Percentiles rank a stretch among this genome's conserved stretches.
phyloP scores from a whole-genome alignment of 257 asterid genomes.

The Gentiana dahurica region DNA sequence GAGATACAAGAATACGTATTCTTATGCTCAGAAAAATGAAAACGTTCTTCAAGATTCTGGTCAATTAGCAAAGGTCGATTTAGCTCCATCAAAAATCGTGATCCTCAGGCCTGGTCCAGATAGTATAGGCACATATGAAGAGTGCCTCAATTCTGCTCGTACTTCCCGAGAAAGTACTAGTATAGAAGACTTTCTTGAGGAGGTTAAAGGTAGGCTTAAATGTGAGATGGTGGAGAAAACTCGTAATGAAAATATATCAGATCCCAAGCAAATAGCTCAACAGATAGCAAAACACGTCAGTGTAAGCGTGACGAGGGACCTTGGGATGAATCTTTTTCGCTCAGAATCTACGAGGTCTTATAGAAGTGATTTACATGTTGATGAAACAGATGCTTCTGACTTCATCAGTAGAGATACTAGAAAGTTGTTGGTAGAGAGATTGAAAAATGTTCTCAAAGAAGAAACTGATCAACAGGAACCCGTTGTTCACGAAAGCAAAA shows the following conservation, averaged over 20 bases:
- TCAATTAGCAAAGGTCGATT: slow-evolving; percentile 20
- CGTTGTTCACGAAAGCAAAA: slow-evolving; percentile 32
- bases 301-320: slow-evolving; percentile 60
- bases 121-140: slow-evolving; percentile 31
- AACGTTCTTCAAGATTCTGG: slow-evolving; percentile 16
- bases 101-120: slow-evolving; percentile 82
- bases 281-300: slow-evolving; percentile 67
- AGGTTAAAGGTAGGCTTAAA: slow-evolving; percentile 85
- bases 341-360: slow-evolving; percentile 83
- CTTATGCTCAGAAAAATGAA: slow-evolving; percentile 26
- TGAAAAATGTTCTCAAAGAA: slow-evolving; percentile 62
- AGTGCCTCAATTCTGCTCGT: slow-evolving; percentile 73
- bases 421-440: slow-evolving; percentile 63
- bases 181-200: slow-evolving; percentile 78
- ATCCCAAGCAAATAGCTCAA: slow-evolving; percentile 71
- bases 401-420: slow-evolving; percentile 58
- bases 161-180: slow-evolving; percentile 56
- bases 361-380: slow-evolving; percentile 51
- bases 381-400: slow-evolving; percentile 55
- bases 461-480: slow-evolving; percentile 40
- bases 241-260: slow-evolving; percentile 62
- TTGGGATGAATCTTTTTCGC: slow-evolving; percentile 49
- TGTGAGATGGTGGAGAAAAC: slow-evolving; percentile 89
- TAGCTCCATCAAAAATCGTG: slow-evolving; percentile 64
- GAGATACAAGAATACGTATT: slow-evolving; percentile 14